These are phyloP conservation scores for Fragilariopsis cylindrus DNA, from an alignment of 108 stramenopile species.

Conservation along the genomic window DNA sequence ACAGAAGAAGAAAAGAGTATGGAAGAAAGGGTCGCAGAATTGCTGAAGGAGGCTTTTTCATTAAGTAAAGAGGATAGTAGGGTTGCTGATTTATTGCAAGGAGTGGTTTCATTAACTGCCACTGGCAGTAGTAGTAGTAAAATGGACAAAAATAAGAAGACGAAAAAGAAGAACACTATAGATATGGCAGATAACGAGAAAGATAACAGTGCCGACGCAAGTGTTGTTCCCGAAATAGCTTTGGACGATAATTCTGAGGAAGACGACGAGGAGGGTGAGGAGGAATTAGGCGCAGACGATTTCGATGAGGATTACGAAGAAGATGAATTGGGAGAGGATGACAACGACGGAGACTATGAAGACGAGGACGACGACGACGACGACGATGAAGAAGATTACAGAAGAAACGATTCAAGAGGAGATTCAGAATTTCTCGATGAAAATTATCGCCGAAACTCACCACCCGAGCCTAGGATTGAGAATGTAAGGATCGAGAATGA, in stretches of 20 bases:
- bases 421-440: no score
- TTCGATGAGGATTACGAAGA: background rate
- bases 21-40: constrained; percentile 8
- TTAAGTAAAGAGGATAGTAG: constrained; percentile 12
- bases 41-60: constrained; percentile 11
- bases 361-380: no score
- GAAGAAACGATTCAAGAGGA: background rate
- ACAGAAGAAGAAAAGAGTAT: background rate
- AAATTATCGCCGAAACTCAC: background rate
- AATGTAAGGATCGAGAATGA: background rate
- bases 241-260: background rate
- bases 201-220: background rate
- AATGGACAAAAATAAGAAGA: background rate
- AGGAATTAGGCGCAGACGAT: background rate
- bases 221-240: background rate
- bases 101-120: background rate
- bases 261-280: background rate
- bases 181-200: background rate
- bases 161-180: background rate
- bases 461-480: background rate
- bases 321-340: background rate
- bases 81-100: constrained; percentile 13
- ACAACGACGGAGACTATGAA: background rate
- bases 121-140: background rate
- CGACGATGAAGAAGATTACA: background rate